Evolutionary conservation across 129 eudicot species (phyloP), one percentile per base, ranked within the genome.

Genomic region (Saposhnikovia divaricata): DNA sequence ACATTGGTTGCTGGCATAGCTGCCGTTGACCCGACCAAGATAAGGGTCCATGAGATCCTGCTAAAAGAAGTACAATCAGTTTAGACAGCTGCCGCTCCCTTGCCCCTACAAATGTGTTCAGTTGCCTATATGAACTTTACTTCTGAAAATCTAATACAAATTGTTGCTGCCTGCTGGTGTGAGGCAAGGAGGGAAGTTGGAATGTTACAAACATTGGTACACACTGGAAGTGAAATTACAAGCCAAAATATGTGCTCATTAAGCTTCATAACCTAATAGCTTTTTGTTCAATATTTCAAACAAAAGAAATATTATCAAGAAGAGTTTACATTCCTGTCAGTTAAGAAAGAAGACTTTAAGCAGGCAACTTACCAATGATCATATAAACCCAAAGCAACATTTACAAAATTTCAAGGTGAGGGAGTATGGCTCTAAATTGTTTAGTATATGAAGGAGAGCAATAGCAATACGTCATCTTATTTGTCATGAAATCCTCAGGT

Each of bases 11-110:
- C 15, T 80, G 78, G 27, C 3, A 21, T 53, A 19, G 25, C 10
- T 19, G 66, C 16, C 21, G 74, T 73, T 80, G 74, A 59, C 37
- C 79, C 79, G 79, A 74, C 83, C 79, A 81, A 15, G 79, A 43
- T 81, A 78, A 73, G 31, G 74, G 75, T 44, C 47, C 74, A 78
- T 23, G 63, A 34, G 83, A 18, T 27, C 79, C 79, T 81, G 65
- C 57, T 57, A 55, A 5, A 43, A 51, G 31, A 57, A 72, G 25
- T 28, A 72, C 27, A 43, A n/a, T 31, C 40, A 53, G 0, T 27
- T 10, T 10, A 48, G 12, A 11, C 1, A 75, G 43, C 34, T 25
- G 9, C 7, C 50, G 38, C 12, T 28, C 66, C 55, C 9, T 4
- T n/a, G 57, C 34, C 34, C 12, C 37, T 9, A 27, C 61, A 21